phyloP scores from a whole-genome alignment of 805 yeast species.

The Monosporozyma solicola region DNA sequence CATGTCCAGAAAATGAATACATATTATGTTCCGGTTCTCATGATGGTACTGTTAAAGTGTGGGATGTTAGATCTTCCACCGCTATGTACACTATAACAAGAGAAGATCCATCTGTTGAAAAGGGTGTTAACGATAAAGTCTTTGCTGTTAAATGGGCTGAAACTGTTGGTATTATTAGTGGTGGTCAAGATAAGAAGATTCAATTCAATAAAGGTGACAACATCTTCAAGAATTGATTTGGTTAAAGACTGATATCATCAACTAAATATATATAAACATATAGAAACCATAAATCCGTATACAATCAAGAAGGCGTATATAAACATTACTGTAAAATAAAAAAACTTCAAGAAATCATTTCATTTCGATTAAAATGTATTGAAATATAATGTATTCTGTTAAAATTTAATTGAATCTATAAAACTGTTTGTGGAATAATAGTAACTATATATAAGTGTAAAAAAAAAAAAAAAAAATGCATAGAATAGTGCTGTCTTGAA shows the following conservation, averaged over 20 bases:
- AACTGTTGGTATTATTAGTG: constrained; percentile 73
- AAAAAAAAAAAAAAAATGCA: neutral
- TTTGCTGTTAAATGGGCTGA: constrained; percentile 84
- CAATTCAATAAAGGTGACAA: constrained; percentile 59
- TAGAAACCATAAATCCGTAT: neutral
- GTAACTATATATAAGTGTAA: neutral
- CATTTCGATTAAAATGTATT: too few species aligned
- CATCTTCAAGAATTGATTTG: constrained; percentile 19
- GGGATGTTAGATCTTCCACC: constrained; percentile 88
- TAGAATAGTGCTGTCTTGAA: too few species aligned
- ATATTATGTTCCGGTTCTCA: constrained; percentile 89
- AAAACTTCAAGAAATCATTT: neutral
- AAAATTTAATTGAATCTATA: too few species aligned
- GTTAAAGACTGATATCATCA: neutral
- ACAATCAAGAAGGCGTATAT: neutral
- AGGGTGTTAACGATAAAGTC: constrained; percentile 51
- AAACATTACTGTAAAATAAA: neutral
- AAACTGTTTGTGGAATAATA: too few species aligned
- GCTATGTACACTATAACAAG: constrained; percentile 77
- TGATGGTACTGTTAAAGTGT: constrained; percentile 88
- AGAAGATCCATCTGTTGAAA: constrained; percentile 40
- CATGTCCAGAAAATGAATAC: constrained; percentile 69
- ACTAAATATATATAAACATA: neutral
- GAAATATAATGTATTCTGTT: too few species aligned
- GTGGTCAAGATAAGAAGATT: constrained; percentile 88